Percentiles rank a stretch among this genome's conserved stretches.
These are phyloP conservation scores for Chloromonas sp. DNA, from an alignment of 163 green algal species.

Conservation along the genomic window DNA sequence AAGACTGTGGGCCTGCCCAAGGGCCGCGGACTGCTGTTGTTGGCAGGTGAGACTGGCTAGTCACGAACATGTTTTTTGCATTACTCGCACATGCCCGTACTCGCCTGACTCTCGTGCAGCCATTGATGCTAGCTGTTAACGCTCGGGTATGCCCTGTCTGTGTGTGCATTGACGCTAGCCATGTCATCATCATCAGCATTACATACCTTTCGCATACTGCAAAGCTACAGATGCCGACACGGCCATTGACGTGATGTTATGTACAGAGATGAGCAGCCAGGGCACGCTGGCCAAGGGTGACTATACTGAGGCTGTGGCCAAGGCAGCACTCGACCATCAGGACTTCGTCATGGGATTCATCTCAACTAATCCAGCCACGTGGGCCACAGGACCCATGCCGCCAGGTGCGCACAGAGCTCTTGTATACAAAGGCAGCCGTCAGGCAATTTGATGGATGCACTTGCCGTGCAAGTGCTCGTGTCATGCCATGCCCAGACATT, in stretches of 20 bases:
- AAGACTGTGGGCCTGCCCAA: constrained; percentile 82
- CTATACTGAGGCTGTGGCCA: constrained; percentile 86
- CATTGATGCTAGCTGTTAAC: too few relatives aligned
- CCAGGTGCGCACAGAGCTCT: constrained; percentile 29
- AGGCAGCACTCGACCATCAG: constrained; percentile 57
- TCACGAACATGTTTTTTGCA: too few relatives aligned
- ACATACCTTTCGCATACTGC: neutral
- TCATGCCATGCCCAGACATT: too few relatives aligned
- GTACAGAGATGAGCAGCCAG: constrained; percentile 91
- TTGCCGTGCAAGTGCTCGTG: too few relatives aligned
- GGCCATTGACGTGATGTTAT: neutral
- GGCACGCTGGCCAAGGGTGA: constrained; percentile 79
- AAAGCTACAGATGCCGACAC: too few relatives aligned
- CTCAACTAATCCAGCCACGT: constrained; percentile 76
- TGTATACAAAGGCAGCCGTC: too few relatives aligned
- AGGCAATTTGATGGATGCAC: too few relatives aligned
- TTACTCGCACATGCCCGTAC: too few relatives aligned
- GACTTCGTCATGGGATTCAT: constrained; percentile 99
- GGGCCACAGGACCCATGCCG: constrained; percentile 51
- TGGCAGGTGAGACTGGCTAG: constrained; percentile 37
- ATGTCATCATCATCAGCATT: too few relatives aligned
- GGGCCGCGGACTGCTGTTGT: constrained; percentile 58
- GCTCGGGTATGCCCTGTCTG: neutral
- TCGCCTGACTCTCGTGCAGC: too few relatives aligned
- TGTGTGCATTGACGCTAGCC: neutral